A percentile compares a stretch with the other conserved stretches of the same genome.
Evolutionary conservation across 192 early-diverging fungal genomes (phyloP).

Genomic region (Pecoramyces ruminantium): DNA sequence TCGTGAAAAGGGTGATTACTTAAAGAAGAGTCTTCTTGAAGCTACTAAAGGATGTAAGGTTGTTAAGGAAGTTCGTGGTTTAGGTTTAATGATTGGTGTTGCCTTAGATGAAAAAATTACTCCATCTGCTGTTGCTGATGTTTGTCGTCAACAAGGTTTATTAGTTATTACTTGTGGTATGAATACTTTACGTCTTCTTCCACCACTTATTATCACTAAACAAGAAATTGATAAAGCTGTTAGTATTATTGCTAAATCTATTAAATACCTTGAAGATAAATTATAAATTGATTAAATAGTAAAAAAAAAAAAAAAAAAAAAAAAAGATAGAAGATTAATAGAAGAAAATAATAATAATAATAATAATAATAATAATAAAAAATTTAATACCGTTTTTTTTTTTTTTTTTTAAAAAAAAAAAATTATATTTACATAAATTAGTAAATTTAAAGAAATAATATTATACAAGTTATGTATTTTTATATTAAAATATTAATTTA

Average conservation of each 20-base stretch:
- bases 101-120: slow-evolving; percentile 22
- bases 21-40: slow-evolving; percentile 24
- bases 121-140: slow-evolving; percentile 45
- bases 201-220: slow-evolving; percentile 65
- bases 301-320: neutral
- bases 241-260: neutral
- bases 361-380: too few relatives aligned
- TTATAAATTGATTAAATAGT: neutral
- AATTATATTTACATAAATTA: too few relatives aligned
- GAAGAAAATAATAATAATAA: too few relatives aligned
- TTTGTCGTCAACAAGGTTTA: slow-evolving; percentile 68
- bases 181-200: slow-evolving; percentile 85
- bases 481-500: too few relatives aligned
- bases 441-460: too few relatives aligned
- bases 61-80: slow-evolving; percentile 56
- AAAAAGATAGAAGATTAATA: too few relatives aligned
- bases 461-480: too few relatives aligned
- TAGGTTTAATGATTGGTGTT: slow-evolving; percentile 75
- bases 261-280: neutral
- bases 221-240: slow-evolving; percentile 43
- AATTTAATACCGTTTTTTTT: too few relatives aligned
- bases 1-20: slow-evolving; percentile 31
- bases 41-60: slow-evolving; percentile 26
- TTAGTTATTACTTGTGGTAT: slow-evolving; percentile 70
- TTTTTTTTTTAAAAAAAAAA: too few relatives aligned